Evolutionary conservation across 2,329 filamentous ascomycete species (phyloP).

Genomic region (Penicillium sp.): DNA sequence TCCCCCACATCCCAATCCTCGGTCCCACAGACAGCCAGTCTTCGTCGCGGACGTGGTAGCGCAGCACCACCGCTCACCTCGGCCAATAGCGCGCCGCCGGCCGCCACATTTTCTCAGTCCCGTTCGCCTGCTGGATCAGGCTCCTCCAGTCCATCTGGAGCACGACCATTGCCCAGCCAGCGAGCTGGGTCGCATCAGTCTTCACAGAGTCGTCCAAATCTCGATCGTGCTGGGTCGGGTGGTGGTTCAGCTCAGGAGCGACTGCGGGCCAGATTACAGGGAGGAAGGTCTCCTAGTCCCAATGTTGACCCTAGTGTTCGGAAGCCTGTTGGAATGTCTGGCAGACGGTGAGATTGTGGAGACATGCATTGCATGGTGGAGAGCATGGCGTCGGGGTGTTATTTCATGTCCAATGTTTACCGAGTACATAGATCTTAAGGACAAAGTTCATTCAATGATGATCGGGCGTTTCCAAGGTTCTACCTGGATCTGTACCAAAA

Average conservation of each 20-base stretch:
- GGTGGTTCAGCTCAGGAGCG: conserved; percentile 67
- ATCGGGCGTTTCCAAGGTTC: background rate
- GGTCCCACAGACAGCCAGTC: conserved; percentile 37
- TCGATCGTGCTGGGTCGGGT: conserved; percentile 28
- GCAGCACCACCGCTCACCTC: conserved; percentile 22
- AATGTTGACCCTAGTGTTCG: conserved; percentile 32
- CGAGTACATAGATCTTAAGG: conserved; percentile 1
- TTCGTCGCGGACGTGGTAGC: conserved; percentile 35
- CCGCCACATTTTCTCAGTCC: conserved; percentile 19
- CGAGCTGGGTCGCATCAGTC: conserved; percentile 72
- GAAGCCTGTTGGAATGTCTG: conserved; percentile 32
- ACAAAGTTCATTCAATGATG: background rate
- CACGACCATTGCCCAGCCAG: conserved; percentile 68
- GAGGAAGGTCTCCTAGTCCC: conserved; percentile 40
- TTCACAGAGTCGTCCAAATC: conserved; percentile 32
- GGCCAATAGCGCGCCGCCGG: conserved; percentile 24
- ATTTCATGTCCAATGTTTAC: conserved; percentile 4
- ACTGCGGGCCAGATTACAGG: conserved; percentile 75
- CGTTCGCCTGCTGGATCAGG: conserved; percentile 25
- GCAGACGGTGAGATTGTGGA: conserved; percentile 14
- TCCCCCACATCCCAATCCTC: conserved; percentile 30
- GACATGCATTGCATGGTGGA: conserved; percentile 9
- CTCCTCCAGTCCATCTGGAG: conserved; percentile 29
- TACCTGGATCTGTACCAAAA: background rate
- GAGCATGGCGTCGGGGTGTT: conserved; percentile 23